phyloP scores from a whole-genome alignment of 2,329 filamentous ascomycete species.

The Orbilia oligospora region DNA sequence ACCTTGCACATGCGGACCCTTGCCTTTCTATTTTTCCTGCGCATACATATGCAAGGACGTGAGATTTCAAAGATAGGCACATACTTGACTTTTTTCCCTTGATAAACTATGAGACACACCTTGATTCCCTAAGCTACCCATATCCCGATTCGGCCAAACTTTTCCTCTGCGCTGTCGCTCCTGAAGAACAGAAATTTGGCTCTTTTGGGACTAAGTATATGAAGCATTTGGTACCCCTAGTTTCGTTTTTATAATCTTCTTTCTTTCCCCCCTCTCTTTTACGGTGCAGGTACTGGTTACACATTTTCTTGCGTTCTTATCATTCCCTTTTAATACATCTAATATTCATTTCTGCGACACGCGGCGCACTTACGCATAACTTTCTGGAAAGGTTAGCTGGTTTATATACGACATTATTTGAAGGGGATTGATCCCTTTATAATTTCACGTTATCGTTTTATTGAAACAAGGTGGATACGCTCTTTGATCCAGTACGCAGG shows the following conservation, averaged over 20 bases:
- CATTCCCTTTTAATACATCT: conserved; percentile 26
- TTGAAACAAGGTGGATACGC: conserved; percentile 49
- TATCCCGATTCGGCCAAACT: conserved; percentile 30
- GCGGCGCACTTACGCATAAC: conserved; percentile 8
- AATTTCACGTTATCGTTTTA: conserved; percentile 20
- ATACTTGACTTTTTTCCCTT: conserved; percentile 5
- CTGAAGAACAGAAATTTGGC: conserved; percentile 26
- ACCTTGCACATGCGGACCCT: conserved; percentile 17
- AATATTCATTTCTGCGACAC: conserved; percentile 25
- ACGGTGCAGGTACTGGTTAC: conserved; percentile 11
- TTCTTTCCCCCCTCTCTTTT: conserved; percentile 9
- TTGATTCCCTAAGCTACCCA: conserved; percentile 40
- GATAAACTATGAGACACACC: conserved; percentile 34
- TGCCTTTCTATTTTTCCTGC: conserved; percentile 10
- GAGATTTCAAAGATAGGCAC: neutral
- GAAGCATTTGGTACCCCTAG: conserved; percentile 20
- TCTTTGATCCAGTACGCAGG: conserved; percentile 33
- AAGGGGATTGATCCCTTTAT: conserved; percentile 7
- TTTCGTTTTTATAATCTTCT: conserved; percentile 19
- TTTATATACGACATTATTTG: conserved; percentile 23
- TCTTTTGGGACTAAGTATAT: conserved; percentile 35
- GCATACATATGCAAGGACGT: conserved; percentile 3
- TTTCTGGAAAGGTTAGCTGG: conserved; percentile 27
- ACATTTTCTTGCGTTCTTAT: conserved; percentile 10
- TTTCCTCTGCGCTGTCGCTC: conserved; percentile 9